phyloP scores from a whole-genome alignment of 129 eudicot species.

The Flaveria ramosissima region DNA sequence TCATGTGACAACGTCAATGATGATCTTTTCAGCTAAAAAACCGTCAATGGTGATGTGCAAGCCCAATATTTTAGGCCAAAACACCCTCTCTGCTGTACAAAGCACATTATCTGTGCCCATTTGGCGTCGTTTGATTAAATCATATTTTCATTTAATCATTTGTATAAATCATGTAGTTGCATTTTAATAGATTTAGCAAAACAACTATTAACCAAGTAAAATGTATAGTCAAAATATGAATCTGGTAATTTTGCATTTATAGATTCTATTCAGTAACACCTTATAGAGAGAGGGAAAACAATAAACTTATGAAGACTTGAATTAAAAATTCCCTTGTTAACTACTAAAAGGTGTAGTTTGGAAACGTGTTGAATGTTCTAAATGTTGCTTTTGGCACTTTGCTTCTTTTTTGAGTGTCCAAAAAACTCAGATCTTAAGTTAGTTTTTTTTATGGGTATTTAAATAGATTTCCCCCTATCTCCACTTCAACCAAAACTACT shows the following conservation, averaged over 20 bases:
- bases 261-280: neutral
- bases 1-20: too few species aligned
- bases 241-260: too few species aligned
- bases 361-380: slow-evolving; percentile 51
- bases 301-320: neutral
- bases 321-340: slow-evolving; percentile 45
- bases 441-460: slow-evolving; percentile 34
- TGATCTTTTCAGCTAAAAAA: neutral
- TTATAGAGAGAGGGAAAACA: neutral
- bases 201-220: neutral
- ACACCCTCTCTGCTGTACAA: too few species aligned
- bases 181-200: neutral
- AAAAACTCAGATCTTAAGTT: slow-evolving; percentile 33
- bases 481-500: slow-evolving; percentile 25
- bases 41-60: neutral
- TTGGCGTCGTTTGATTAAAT: too few species aligned
- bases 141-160: too few species aligned
- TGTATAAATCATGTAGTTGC: neutral
- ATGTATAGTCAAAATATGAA: neutral
- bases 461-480: slow-evolving; percentile 27
- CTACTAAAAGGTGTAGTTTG: slow-evolving; percentile 51
- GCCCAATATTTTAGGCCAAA: neutral
- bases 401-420: slow-evolving; percentile 51
- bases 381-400: slow-evolving; percentile 56
- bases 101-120: too few species aligned